Conservation (phyloP, 116 monocot species). For the Posidonia oceanica region DNA sequence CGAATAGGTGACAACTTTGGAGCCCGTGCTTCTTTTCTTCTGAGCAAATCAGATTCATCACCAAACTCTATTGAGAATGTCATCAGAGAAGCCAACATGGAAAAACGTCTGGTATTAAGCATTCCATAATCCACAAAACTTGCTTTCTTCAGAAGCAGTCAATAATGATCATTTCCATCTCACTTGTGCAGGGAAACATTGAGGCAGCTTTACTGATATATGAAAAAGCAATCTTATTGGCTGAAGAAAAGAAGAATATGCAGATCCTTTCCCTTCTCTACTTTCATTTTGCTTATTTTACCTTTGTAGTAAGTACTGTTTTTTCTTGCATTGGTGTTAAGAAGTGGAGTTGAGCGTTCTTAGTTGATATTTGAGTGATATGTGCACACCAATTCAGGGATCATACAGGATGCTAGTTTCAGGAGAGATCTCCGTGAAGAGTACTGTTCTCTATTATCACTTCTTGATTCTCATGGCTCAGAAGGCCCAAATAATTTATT, state of each 20-base stretch:
- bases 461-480: too few species aligned
- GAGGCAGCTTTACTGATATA: constrained; percentile 12
- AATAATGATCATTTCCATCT: neutral
- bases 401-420: too few species aligned
- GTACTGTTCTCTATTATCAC: too few species aligned
- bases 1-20: constrained; percentile 8
- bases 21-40: constrained; percentile 11
- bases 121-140: neutral
- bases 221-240: constrained; percentile 11
- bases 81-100: constrained; percentile 16
- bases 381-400: too few species aligned
- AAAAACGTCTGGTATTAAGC: constrained; percentile 17
- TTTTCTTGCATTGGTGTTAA: neutral
- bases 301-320: constrained; percentile 1
- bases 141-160: neutral
- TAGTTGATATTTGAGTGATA: too few species aligned
- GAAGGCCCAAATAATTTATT: too few species aligned
- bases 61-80: constrained; percentile 9
- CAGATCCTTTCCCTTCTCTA: constrained; percentile 11
- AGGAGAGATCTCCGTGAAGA: too few species aligned
- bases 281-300: constrained; percentile 16
- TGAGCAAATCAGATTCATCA: neutral
- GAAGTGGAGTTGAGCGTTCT: too few species aligned
- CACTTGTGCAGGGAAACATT: constrained; percentile 13
- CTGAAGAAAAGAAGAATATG: constrained; percentile 13